A percentile compares a stretch with the other conserved stretches of the same genome.
Evolutionary conservation across 169 alveolate genomes (phyloP).

Genomic region (Plasmodium coatneyi): DNA sequence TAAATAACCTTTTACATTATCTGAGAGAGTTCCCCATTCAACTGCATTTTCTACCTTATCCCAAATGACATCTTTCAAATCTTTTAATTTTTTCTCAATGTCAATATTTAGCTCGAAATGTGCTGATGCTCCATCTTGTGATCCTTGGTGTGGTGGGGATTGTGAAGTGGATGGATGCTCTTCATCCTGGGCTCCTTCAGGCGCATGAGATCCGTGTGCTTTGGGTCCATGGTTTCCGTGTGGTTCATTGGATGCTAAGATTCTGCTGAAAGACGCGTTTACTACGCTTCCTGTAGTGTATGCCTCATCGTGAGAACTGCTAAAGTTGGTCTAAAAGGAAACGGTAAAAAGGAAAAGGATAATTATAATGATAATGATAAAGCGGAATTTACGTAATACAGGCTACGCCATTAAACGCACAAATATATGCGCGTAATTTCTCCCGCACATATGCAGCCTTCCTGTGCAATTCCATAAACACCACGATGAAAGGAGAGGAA

Average conservation of each 20-base stretch:
- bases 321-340: not conserved
- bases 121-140: not conserved
- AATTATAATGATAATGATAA: too few species aligned
- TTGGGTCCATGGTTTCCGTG: not conserved
- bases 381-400: not conserved
- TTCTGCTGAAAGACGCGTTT: not conserved
- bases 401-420: not conserved
- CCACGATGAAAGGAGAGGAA: not conserved
- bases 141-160: not conserved
- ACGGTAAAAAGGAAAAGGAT: not conserved
- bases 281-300: not conserved
- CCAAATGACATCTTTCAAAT: slow-evolving; percentile 14
- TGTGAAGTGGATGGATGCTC: not conserved
- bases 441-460: not conserved
- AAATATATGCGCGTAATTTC: not conserved
- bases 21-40: slow-evolving; percentile 12
- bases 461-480: not conserved
- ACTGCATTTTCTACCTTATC: slow-evolving; percentile 32
- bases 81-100: slow-evolving; percentile 19
- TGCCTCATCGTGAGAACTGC: not conserved
- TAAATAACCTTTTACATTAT: slow-evolving; percentile 9
- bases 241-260: not conserved
- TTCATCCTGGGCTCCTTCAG: not conserved
- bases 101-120: not conserved
- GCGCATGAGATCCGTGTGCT: not conserved